phyloP scores from a whole-genome alignment of 371 early-diverging fungal genomes.

The Mycotypha africana region DNA sequence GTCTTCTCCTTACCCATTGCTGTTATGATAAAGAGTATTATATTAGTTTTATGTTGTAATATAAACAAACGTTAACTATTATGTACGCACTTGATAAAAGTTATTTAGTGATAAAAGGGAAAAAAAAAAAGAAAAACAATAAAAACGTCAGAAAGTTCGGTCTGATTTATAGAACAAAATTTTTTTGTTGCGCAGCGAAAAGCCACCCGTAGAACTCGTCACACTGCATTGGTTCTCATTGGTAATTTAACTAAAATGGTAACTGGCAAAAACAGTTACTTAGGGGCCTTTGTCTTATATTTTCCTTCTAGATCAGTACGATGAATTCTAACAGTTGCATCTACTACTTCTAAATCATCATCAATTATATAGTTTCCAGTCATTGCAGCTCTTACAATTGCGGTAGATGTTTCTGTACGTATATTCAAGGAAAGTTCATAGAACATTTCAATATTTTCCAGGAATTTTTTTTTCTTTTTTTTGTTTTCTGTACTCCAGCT shows the following conservation, averaged over 20 bases:
- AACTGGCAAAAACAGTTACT: conserved; percentile 2
- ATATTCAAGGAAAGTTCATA: no score
- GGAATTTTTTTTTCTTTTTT: no score
- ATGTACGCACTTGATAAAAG: conserved; percentile 9
- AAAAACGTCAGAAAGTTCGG: no score
- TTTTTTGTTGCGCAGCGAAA: conserved; percentile 10
- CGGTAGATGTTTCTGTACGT: no score
- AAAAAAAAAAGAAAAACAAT: conserved; percentile 9
- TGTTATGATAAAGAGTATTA: conserved; percentile 1
- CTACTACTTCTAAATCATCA: no score
- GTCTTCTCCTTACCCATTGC: conserved; percentile 90
- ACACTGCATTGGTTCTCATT: conserved; percentile 2
- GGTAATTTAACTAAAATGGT: conserved; percentile 5
- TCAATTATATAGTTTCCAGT: no score
- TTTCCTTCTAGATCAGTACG: no score
- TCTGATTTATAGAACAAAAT: no score
- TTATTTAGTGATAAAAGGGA: background rate
- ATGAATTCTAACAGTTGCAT: no score
- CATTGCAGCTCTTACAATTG: no score
- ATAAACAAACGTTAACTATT: background rate
- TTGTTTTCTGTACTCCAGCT: no score
- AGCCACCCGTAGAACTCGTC: conserved; percentile 10
- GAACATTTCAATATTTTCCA: no score
- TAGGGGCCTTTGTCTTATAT: conserved; percentile 8
- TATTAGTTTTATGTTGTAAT: background rate